Conservation (phyloP, 1,284 basidiomycete species). For the Ceratobasidium sp. region DNA sequence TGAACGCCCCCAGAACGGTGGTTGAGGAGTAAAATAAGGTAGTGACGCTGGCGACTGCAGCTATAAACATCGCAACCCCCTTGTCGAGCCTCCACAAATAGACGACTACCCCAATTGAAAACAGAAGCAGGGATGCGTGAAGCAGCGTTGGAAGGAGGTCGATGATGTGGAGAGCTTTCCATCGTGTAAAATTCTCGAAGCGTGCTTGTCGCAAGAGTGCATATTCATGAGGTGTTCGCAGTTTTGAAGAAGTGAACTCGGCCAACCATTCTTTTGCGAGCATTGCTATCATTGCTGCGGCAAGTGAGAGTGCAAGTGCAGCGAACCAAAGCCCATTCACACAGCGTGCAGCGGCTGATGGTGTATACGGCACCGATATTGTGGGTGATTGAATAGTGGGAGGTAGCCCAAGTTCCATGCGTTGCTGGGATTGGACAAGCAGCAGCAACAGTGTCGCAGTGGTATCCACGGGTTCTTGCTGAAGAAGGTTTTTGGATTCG, state of each 20-base stretch:
- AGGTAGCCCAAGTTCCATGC: not conserved
- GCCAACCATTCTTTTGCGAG: constrained; percentile 29
- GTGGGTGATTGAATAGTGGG: not conserved
- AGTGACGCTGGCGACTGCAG: not conserved
- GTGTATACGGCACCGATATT: not conserved
- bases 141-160: constrained; percentile 36
- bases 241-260: not conserved
- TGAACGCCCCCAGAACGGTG: not conserved
- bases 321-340: constrained; percentile 39
- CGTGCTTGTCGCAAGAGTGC: constrained; percentile 10
- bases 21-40: not conserved
- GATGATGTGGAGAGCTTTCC: constrained; percentile 36
- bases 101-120: constrained; percentile 28
- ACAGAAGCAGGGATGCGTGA: constrained; percentile 39
- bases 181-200: constrained; percentile 8
- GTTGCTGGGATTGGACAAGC: not conserved
- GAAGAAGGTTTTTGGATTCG: not conserved
- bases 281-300: constrained; percentile 22
- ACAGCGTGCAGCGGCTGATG: not conserved
- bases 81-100: constrained; percentile 22
- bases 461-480: not conserved
- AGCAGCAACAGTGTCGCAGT: not conserved
- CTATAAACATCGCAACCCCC: not conserved
- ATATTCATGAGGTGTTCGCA: not conserved
- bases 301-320: constrained; percentile 8